Base-by-base conservation (phyloP, 805 yeast species). In the Saccharomyces kudriavzevii region DNA sequence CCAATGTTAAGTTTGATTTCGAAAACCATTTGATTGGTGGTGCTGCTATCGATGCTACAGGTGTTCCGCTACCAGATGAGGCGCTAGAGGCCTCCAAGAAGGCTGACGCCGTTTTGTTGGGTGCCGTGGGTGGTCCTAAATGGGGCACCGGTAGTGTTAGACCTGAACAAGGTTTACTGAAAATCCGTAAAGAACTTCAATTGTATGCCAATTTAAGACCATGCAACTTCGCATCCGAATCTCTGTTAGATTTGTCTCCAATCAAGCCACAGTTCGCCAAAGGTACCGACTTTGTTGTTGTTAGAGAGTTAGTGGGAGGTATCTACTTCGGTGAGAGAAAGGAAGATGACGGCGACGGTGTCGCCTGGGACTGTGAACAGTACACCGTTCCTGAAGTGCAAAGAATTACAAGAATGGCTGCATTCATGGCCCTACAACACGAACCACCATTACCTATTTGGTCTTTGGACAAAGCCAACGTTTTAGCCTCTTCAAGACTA, bases 61-160 rank as follows among this genome's bases (percentile, higher is more conserved):
- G 99, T 52, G 84, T 70, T 50, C 97, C 99, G 55, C 77, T 94
- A 59, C 87, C 97, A 14, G 96, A 87, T 56, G 92, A 78, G 54
- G 80, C 97, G 2, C 77, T 94, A 49, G 87, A 75, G 48, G 90
- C 96, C 9, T 80, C 97, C 40, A 90, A 89, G 72, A 74, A 75
- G 47, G 85, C 98, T 1, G 95, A 92, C 69, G 99, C 98, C 26
- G 96, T 94, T n/a, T 76, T 94, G 60, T 78, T 94, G 54, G 99
- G 99, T 60, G 97, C 99, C 8, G 99, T 94, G 31, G 99, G 99
- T 58, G 99, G 99, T 31, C 99, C 99, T 57, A 94, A 94, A 74
- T 94, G 99, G 99, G 98, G 98, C 40, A 88, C 97, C 27, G 97
- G 97, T 50, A 67, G 79, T 11, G 98, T 92, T 48, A 84, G 99